Evolutionary conservation across 2,329 filamentous ascomycete genomes (phyloP).

Genomic region (Davidsoniella eucalypti): DNA sequence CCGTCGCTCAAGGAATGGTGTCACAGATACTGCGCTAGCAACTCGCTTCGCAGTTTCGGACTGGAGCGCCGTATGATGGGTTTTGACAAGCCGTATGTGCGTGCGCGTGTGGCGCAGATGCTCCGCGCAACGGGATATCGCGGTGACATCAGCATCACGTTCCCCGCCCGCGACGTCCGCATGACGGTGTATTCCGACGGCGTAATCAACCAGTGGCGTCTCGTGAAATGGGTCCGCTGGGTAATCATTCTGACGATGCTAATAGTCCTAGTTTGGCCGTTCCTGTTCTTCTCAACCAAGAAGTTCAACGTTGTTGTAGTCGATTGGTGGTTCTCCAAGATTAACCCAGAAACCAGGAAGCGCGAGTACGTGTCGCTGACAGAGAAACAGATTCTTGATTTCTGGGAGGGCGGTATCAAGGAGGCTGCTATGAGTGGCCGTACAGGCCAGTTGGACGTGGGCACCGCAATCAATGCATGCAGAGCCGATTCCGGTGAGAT

Average conservation of each 20-base stretch:
- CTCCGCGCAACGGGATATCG: constrained; percentile 51
- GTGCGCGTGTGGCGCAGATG: constrained; percentile 34
- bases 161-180: constrained; percentile 38
- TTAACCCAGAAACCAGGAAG: constrained; percentile 18
- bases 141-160: constrained; percentile 40
- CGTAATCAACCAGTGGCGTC: constrained; percentile 46
- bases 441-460: constrained; percentile 37
- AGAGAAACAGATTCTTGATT: constrained; percentile 44
- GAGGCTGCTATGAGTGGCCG: constrained; percentile 41
- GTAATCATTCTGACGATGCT: constrained; percentile 50
- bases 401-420: constrained; percentile 44
- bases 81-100: constrained; percentile 40
- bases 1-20: constrained; percentile 40
- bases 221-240: constrained; percentile 45
- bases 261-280: constrained; percentile 56
- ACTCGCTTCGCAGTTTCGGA: constrained; percentile 39
- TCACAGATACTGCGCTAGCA: constrained; percentile 45
- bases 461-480: constrained; percentile 19
- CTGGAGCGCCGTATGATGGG: constrained; percentile 38
- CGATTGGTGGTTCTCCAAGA: constrained; percentile 40
- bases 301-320: constrained; percentile 47
- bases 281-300: constrained; percentile 49
- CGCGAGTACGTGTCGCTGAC: constrained; percentile 36
- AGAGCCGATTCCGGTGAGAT: too few species aligned
- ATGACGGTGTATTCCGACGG: constrained; percentile 49